Evolutionary conservation across 352 stramenopile genomes (phyloP), one percentile per base, ranked within the genome.

Genomic region (Phytophthora cajani): DNA sequence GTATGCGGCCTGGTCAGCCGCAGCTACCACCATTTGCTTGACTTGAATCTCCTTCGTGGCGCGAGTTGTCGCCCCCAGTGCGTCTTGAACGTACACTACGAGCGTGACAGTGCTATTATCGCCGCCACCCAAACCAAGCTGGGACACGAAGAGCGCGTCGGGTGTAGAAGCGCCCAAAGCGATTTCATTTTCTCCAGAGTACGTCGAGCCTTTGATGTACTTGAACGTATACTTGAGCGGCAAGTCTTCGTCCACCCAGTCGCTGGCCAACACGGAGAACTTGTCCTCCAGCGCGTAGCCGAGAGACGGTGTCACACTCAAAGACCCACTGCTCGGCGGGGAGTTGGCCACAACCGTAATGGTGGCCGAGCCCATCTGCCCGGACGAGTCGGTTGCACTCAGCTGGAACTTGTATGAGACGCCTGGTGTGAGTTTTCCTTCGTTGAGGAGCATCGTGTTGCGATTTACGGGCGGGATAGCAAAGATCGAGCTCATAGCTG

Each of bases 191-290:
- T 78, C 82, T 30, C 77, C 76, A 0, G 77, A 87, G 50, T 78
- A 88, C 0, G 82, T 72, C 0, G 74, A 62, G 2, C 81, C 85
- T 23, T 85, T 84, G 46, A 93, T 93, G 61, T 93, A 93, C 61
- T 80, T 85, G 69, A 88, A 93, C n/a, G 80, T 85, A 69, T 89
- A 93, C 46, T 79, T 80, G 1, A 93, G 66, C 11, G 85, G 85
- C 54, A 80, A 54, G 50, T 90, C 83, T 40, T 90, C 85, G 40
- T 91, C 85, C 0, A 91, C 85, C 85, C 85, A 93, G 51, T 88
- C 75, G 17, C 67, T 81, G 11, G 77, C 77, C 3, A 83, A 68
- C 2, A 88, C 58, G 3, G 72, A 56, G 30, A 92, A 92, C 16
- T 72, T 79, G 58, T 88, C 80, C 50, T 89, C 79, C 6, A 92